Evolutionary conservation across 2,329 filamentous ascomycete genomes (phyloP).

Genomic region (Paradendryphiella salina): DNA sequence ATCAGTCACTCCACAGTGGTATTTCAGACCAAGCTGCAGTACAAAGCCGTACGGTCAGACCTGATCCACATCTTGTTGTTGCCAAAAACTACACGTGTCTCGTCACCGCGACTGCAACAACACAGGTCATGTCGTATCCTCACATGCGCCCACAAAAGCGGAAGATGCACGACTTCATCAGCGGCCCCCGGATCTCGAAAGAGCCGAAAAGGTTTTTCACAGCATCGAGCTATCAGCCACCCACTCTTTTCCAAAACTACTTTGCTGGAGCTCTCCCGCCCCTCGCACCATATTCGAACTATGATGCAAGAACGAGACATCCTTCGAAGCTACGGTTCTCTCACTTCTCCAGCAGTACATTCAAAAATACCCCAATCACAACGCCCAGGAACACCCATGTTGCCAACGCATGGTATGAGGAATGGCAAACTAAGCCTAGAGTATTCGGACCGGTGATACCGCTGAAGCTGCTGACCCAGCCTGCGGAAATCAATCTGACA

Average conservation of each 20-base stretch:
- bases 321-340: neutral
- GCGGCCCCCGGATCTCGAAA: neutral
- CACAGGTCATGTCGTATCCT: neutral
- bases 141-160: neutral
- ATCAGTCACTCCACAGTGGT: neutral
- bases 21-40: neutral
- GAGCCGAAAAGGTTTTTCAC: neutral
- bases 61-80: neutral
- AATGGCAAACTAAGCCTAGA: constrained; percentile 9
- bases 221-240: neutral
- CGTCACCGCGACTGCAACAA: neutral
- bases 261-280: too few species aligned
- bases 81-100: neutral
- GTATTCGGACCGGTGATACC: constrained; percentile 1
- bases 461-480: constrained; percentile 6
- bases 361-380: neutral
- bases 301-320: neutral
- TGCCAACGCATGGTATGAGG: constrained; percentile 7
- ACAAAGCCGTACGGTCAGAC: neutral
- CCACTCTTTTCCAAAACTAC: neutral
- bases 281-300: neutral
- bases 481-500: constrained; percentile 4
- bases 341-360: too few species aligned
- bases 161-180: neutral
- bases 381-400: neutral